Percentiles rank a stretch among this genome's conserved stretches.
phyloP scores from a whole-genome alignment of 768 basidiomycete genomes.

The Tulasnella sp. region DNA sequence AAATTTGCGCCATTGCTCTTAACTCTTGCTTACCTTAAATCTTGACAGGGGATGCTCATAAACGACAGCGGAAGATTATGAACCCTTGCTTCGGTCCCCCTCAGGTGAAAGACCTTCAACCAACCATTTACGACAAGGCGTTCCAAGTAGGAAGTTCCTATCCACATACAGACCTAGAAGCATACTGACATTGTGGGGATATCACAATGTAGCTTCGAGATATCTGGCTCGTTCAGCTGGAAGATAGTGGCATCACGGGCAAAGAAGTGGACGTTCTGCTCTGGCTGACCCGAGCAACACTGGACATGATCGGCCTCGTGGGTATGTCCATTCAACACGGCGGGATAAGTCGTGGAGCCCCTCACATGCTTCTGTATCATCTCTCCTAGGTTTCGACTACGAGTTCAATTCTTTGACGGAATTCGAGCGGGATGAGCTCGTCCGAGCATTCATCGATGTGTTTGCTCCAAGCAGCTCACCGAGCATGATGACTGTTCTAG shows the following conservation, averaged over 20 bases:
- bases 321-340: slow-evolving; percentile 2
- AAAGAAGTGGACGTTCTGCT: not conserved
- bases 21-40: not conserved
- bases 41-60: slow-evolving; percentile 3
- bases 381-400: slow-evolving; percentile 29
- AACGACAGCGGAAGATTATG: slow-evolving; percentile 12
- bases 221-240: slow-evolving; percentile 2
- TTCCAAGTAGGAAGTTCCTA: slow-evolving; percentile 36
- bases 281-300: slow-evolving; percentile 21
- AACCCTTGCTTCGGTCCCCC: slow-evolving; percentile 60
- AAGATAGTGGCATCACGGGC: not conserved
- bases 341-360: not conserved
- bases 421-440: slow-evolving; percentile 30
- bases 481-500: not conserved
- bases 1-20: not conserved
- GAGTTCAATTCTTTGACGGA: slow-evolving; percentile 31
- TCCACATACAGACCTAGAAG: not conserved
- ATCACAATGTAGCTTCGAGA: slow-evolving; percentile 2
- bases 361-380: not conserved
- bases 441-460: slow-evolving; percentile 29
- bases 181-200: not conserved
- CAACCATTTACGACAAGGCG: slow-evolving; percentile 51
- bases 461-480: slow-evolving; percentile 22
- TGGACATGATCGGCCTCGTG: slow-evolving; percentile 28
- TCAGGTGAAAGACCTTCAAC: slow-evolving; percentile 51